Percentiles rank a stretch among this genome's conserved stretches.
Evolutionary conservation across 1,139 yeast genomes (phyloP).

Genomic region (Meyerozyma elateridarum): DNA sequence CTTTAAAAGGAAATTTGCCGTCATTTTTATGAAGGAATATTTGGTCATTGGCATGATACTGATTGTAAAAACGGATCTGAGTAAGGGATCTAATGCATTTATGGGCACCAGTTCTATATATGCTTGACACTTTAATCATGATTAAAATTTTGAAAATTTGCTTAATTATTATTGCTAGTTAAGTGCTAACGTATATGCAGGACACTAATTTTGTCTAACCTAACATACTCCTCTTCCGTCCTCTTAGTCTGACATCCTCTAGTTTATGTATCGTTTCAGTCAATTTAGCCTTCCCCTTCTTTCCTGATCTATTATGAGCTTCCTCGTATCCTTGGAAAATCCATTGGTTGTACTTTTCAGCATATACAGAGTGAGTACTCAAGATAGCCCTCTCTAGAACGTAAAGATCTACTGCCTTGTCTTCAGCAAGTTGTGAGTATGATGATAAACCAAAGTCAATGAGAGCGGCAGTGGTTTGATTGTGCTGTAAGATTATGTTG

Average conservation of each 20-base stretch:
- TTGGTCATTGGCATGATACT: constrained; percentile 1
- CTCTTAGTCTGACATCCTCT: constrained; percentile 84
- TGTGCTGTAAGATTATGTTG: constrained; percentile 57
- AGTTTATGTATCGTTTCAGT: constrained; percentile 60
- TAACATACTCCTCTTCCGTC: constrained; percentile 91
- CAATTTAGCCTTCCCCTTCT: constrained; percentile 35
- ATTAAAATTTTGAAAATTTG: too few relatives aligned
- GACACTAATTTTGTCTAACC: constrained; percentile 39
- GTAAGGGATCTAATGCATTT: too few relatives aligned
- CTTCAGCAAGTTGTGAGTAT: constrained; percentile 76
- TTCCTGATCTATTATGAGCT: constrained; percentile 28
- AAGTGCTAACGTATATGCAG: too few relatives aligned
- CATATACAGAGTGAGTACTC: constrained; percentile 81
- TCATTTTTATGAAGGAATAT: not conserved
- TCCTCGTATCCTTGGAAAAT: constrained; percentile 65
- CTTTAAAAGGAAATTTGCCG: not conserved
- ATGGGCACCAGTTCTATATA: too few relatives aligned
- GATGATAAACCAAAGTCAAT: constrained; percentile 91
- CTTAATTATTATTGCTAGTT: too few relatives aligned
- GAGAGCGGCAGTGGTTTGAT: constrained; percentile 40
- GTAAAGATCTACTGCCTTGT: constrained; percentile 92
- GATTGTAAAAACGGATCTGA: too few relatives aligned
- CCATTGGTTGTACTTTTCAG: constrained; percentile 65
- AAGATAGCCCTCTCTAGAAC: constrained; percentile 88
- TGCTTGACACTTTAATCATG: too few relatives aligned